Conservation (phyloP, 306 rosid genomes). For the Begonia fuchsioides region DNA sequence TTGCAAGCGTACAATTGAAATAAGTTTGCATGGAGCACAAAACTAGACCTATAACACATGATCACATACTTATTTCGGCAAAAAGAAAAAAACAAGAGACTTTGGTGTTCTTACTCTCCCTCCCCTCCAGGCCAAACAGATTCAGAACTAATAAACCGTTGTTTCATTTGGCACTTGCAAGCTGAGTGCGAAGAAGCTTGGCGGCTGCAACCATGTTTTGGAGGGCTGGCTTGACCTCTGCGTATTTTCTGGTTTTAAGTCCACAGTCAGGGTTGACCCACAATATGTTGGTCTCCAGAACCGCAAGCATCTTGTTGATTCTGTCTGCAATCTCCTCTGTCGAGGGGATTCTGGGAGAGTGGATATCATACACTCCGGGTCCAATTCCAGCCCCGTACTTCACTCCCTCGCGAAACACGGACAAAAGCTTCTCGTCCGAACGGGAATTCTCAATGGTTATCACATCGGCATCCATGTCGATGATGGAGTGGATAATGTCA, state of each 20-base stretch:
- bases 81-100: too few relatives aligned
- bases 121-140: too few relatives aligned
- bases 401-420: conserved; percentile 73
- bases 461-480: conserved; percentile 85
- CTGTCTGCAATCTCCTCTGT: conserved; percentile 55
- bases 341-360: conserved; percentile 85
- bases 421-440: conserved; percentile 71
- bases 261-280: conserved; percentile 95
- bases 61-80: too few relatives aligned
- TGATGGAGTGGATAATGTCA: conserved; percentile 72
- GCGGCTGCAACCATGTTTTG: conserved; percentile 74
- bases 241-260: conserved; percentile 71
- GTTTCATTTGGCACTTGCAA: conserved; percentile 41
- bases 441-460: conserved; percentile 83
- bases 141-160: too few relatives aligned
- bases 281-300: conserved; percentile 59
- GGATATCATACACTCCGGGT: conserved; percentile 79
- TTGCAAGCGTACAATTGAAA: too few relatives aligned
- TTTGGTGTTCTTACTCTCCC: too few relatives aligned
- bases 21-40: too few relatives aligned
- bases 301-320: conserved; percentile 63
- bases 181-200: conserved; percentile 49
- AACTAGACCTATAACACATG: too few relatives aligned
- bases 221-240: conserved; percentile 63
- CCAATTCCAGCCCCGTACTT: conserved; percentile 80